A percentile compares a stretch with the other conserved stretches of the same genome.
Conservation (phyloP, 441 rosid species). For the Populus trichocarpa region DNA sequence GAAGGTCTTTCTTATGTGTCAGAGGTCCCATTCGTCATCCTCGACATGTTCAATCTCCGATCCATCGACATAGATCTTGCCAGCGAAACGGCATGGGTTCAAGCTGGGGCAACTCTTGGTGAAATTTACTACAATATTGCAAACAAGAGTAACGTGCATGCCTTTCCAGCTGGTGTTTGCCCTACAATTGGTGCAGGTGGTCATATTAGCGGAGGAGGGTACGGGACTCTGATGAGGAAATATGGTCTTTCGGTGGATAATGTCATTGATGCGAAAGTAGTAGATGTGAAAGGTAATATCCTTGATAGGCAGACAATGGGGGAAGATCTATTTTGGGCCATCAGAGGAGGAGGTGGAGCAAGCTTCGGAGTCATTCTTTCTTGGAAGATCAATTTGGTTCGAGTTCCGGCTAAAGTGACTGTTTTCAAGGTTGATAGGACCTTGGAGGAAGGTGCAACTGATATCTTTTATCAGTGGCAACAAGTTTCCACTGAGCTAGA, state of each 20-base stretch:
- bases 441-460: background rate
- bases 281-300: background rate
- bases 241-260: background rate
- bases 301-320: background rate
- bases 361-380: background rate
- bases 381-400: background rate
- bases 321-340: background rate
- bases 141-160: conserved; percentile 35
- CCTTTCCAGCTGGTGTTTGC: no score
- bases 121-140: background rate
- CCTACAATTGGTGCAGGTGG: no score
- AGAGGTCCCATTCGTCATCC: background rate
- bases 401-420: background rate
- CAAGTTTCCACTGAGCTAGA: conserved; percentile 38
- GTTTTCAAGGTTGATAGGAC: background rate
- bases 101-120: background rate
- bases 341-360: background rate
- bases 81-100: background rate
- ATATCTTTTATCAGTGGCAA: conserved; percentile 49
- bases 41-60: background rate
- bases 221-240: background rate
- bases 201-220: conserved; percentile 21
- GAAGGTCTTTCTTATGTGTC: background rate
- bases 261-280: background rate
- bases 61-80: background rate